These are phyloP conservation scores for Flaveria ramosissima DNA, from an alignment of 129 eudicot species.

Conservation along the genomic window DNA sequence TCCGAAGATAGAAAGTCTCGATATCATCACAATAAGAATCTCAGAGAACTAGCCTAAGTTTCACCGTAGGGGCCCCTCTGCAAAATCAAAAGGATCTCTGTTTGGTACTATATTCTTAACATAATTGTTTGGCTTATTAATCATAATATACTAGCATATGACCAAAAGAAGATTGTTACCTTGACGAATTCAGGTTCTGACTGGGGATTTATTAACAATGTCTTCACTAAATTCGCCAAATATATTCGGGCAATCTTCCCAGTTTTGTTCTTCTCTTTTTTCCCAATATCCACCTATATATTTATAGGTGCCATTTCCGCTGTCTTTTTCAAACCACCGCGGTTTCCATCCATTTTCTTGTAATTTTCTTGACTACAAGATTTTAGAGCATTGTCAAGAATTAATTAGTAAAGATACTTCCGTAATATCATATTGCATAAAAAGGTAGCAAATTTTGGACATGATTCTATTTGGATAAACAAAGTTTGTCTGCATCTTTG, in stretches of 20 bases:
- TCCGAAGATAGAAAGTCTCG: constrained; percentile 31
- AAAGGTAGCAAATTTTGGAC: neutral
- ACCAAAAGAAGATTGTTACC: constrained; percentile 26
- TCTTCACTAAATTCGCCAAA: constrained; percentile 67
- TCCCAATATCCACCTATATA: constrained; percentile 86
- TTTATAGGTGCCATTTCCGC: constrained; percentile 59
- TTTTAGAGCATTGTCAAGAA: constrained; percentile 7
- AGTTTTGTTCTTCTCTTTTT: constrained; percentile 56
- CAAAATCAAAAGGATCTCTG: constrained; percentile 18
- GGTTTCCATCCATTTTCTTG: constrained; percentile 93
- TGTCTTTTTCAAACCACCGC: constrained; percentile 65
- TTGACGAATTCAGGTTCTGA: constrained; percentile 44
- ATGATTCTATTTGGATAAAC: neutral
- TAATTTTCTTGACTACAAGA: constrained; percentile 71
- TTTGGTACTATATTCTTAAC: neutral
- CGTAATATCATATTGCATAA: neutral
- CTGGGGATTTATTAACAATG: constrained; percentile 42
- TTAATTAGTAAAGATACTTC: neutral
- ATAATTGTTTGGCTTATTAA: neutral
- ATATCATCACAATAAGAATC: constrained; percentile 35
- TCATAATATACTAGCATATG: neutral
- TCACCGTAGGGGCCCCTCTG: constrained; percentile 26
- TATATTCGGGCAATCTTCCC: constrained; percentile 75
- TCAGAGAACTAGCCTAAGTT: constrained; percentile 37
- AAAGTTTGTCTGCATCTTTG: neutral